phyloP scores from a whole-genome alignment of 345 rosid species.

The Eutrema heterophyllum region DNA sequence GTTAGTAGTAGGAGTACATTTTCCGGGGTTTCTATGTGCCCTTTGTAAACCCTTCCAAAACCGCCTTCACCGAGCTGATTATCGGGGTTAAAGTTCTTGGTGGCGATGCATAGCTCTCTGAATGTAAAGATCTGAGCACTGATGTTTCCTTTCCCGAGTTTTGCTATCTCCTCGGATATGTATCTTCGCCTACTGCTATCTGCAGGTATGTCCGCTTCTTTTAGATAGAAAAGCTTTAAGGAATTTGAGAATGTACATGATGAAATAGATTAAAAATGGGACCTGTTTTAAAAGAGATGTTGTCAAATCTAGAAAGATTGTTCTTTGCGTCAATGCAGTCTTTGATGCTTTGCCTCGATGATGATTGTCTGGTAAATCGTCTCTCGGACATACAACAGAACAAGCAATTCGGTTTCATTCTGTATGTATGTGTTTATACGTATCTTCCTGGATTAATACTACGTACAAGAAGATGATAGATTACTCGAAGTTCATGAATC shows the following conservation, averaged over 20 bases:
- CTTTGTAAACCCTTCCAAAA: slow-evolving; percentile 91
- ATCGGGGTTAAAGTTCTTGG: slow-evolving; percentile 60
- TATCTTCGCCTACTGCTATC: slow-evolving; percentile 72
- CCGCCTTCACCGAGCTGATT: slow-evolving; percentile 92
- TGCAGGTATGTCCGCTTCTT: slow-evolving; percentile 26
- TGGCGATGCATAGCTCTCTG: slow-evolving; percentile 58
- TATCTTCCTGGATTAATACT: slow-evolving; percentile 28
- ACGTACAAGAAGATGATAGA: slow-evolving; percentile 21
- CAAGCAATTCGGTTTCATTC: slow-evolving; percentile 35
- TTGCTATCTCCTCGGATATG: slow-evolving; percentile 55
- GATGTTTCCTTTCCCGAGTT: slow-evolving; percentile 66
- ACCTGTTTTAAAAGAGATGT: slow-evolving; percentile 84
- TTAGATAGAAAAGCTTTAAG: neutral
- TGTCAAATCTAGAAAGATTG: slow-evolving; percentile 51
- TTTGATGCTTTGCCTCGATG: slow-evolving; percentile 54
- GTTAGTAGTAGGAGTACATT: slow-evolving; percentile 25
- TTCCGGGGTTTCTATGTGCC: slow-evolving; percentile 39
- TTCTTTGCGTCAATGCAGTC: slow-evolving; percentile 50
- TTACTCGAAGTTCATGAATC: slow-evolving; percentile 31
- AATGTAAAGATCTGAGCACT: slow-evolving; percentile 54
- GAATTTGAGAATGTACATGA: neutral
- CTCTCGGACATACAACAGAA: slow-evolving; percentile 56
- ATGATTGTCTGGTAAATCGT: slow-evolving; percentile 42
- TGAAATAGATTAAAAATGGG: neutral
- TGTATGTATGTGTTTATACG: slow-evolving; percentile 13